Evolutionary conservation across 768 basidiomycete genomes (phyloP), one percentile per base, ranked within the genome.

Genomic region (Tylopilus sp.): DNA sequence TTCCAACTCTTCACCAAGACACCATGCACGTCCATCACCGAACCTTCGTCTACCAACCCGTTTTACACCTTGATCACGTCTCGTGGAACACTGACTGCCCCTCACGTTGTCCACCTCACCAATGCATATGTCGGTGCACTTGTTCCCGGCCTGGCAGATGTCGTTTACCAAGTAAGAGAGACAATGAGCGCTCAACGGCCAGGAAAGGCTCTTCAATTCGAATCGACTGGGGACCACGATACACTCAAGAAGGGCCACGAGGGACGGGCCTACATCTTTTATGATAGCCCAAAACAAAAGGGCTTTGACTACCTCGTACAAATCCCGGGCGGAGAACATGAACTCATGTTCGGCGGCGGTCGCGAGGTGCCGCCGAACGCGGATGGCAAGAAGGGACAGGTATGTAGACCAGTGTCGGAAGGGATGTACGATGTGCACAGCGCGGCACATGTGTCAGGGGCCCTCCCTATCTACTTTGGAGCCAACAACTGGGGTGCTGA

Each of bases 221-320:
- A 43, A 43, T 28, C 11, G 18, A 13, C 39, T 2, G 56, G 26
- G 6, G 38, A 40, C 28, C 15, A 25, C 10, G 47, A 56, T 4
- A 46, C 26, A 20, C 45, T 28, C 23, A 33, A 56, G 12, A 66
- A 63, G 39, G 47, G 25, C 70, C 62, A 67, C 22, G 82, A 77
- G n/a, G 59, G 51, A 21, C 76, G 84, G 18, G 75, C 82, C 6
- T 87, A 81, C 62, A 69, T 85, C 31, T 81, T 88, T 62, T 81
- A 77, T 62, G 73, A 79, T 4, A 69, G 67, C 7, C 60, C 65
- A 4, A 57, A 66, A 10, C 52, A 46, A 20, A 68, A 69, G 47
- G 74, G 70, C 8, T 86, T 75, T 62, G 85, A 87, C 61, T 88
- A 88, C 63, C 78, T 88, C 52, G 85, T 85, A 6, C 86, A 88